Percentiles rank a stretch among this genome's conserved stretches.
Conservation (phyloP, 2,329 filamentous ascomycete species). For the Cucurbitaria berberidis region DNA sequence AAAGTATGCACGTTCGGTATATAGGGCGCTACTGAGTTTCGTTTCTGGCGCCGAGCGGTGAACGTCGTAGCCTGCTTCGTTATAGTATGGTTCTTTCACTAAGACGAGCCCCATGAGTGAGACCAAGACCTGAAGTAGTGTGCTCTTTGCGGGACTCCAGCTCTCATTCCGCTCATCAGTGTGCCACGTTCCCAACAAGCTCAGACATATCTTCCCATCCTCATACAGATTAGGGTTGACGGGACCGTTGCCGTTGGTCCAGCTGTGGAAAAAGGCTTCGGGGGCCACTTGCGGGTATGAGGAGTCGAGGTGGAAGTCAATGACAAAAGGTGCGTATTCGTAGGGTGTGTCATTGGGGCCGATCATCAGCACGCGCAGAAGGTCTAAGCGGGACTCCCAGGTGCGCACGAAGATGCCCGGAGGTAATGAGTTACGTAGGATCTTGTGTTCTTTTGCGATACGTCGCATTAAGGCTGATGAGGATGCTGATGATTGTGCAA, state of each 20-base stretch:
- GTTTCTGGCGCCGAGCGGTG: conserved; percentile 56
- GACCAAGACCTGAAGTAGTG: conserved; percentile 64
- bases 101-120: conserved; percentile 63
- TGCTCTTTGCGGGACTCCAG: conserved; percentile 61
- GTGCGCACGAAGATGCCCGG: conserved; percentile 63
- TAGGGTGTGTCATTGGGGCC: conserved; percentile 67
- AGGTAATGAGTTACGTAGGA: conserved; percentile 61
- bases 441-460: conserved; percentile 64
- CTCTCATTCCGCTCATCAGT: conserved; percentile 58
- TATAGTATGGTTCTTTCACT: conserved; percentile 67
- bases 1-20: conserved; percentile 62
- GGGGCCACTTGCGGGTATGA: conserved; percentile 61
- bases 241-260: conserved; percentile 59
- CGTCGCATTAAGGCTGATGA: conserved; percentile 56
- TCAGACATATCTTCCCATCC: conserved; percentile 66
- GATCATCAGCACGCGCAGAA: conserved; percentile 64
- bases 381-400: conserved; percentile 65
- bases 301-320: conserved; percentile 61
- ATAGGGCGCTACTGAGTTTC: conserved; percentile 55
- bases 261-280: conserved; percentile 64
- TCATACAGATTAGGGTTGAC: conserved; percentile 69
- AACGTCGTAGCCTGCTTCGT: conserved; percentile 67
- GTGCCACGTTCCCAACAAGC: conserved; percentile 66
- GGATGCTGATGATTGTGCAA: conserved; percentile 48
- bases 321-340: conserved; percentile 65